Evolutionary conservation across 2,329 filamentous ascomycete genomes (phyloP), one percentile per base, ranked within the genome.

Genomic region (Fusarium sp.): DNA sequence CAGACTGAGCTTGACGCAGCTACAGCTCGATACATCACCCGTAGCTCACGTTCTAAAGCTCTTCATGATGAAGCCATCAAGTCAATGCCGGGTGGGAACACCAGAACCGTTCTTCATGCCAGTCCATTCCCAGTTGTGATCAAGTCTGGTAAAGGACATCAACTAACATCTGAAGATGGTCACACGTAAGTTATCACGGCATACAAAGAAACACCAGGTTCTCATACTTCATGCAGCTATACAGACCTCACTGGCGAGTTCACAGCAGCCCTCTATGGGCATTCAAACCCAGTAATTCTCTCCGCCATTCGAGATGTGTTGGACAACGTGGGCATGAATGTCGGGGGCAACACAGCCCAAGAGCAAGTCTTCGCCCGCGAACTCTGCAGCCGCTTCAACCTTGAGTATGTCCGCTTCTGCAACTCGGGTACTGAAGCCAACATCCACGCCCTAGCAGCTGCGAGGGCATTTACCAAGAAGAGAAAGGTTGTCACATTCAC

Each of bases 391-490:
- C 81, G 88, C 5, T 90, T 91, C 67, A 71, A 75, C 0, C 77
- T 90, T 7, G 86, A 88, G 8, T 80, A 82, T 14, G 77, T 90
- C 5, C 82, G 89, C 2, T 90, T 91, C 75, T 83, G 85, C 41
- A 91, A 90, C 75, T 89, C 87, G 0, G 89, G 89, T 3, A 91
- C 89, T 0, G 89, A 91, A 74, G 87, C 88, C 6, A 90, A 88
- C 50, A 79, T 87, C 7, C 84, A 88, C 71, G 87, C 87, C 4
- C 72, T 91, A 2, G 84, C 83, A 5, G 83, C 81, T 2, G 88
- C 87, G 1, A 81, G 84, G 11, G 78, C 77, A 19, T 86, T 79
- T 49, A 81, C 79, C 5, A 73, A 75, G 1, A 81, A 81, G 33
- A 77, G 76, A 19, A 84, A 83, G 73, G 79, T 87, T 1, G 86